Base-by-base conservation (phyloP, 2,329 filamentous ascomycete species). In the Cladosporium sp. region DNA sequence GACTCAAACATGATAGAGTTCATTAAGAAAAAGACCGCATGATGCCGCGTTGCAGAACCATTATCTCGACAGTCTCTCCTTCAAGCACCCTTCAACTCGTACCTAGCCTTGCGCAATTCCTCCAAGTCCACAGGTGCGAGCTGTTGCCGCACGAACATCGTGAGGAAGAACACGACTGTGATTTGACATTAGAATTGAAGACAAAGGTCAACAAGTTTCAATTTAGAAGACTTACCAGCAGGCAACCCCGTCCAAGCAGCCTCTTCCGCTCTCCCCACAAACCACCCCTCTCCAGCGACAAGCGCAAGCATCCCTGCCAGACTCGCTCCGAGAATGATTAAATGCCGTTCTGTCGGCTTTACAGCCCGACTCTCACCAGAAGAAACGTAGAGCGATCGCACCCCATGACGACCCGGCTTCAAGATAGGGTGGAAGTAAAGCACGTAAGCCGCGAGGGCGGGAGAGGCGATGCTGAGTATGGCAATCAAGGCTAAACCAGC, bases 121-220 rank as follows among this genome's bases (percentile, higher is more conserved):
- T 73, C 83, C 4, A 87, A 79, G 68, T 90, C 84, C 7, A 90
- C 79, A 42, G 82, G 76, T 3, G 78, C 77, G 78, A 90, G 83
- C 61, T 86, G 74, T 45, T 80, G 69, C 68, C 89, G 83, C 24
- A 81, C 80, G 41, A 79, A 67, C 51, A 89, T 59, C 5, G 83
- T 75, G 17, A 86, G 73, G 1, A 58, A 74, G 60, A 87, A 83
- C 1, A 89, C 77, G 2, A 83, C 50, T 51, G 20, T 17, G 40
- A 27, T 18, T 32, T 19, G 7, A 27, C 18, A 7, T 7, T 34
- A 36, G 2, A 24, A 34, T 17, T 11, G 1, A 2, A 9, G 3
- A 12, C 37, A 11, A 30, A 40, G 8, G 29, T n/a, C 9, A 24
- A n/a, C n/a, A n/a, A n/a, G n/a, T n/a, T n/a, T n/a, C n/a, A n/a